phyloP scores from a whole-genome alignment of 1,284 basidiomycete species.

The Lentinula novae-zelandiae region DNA sequence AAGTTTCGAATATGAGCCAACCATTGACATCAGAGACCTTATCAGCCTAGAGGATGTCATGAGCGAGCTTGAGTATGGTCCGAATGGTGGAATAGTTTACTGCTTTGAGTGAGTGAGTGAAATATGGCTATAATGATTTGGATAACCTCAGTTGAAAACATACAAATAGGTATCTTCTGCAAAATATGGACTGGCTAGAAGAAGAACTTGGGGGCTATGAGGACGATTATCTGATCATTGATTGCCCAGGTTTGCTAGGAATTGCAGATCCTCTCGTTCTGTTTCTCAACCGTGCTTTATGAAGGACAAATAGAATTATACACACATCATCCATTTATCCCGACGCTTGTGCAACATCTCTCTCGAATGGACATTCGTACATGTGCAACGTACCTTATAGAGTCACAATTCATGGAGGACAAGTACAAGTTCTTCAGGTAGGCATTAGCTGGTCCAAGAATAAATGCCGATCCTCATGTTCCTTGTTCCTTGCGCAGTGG shows the following conservation, averaged over 20 bases:
- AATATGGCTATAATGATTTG: not conserved
- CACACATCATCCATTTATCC: conserved; percentile 96
- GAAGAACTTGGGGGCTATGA: conserved; percentile 94
- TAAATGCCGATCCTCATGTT: not conserved
- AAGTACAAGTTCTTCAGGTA: conserved; percentile 96
- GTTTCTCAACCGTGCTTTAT: not conserved
- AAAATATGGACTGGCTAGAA: conserved; percentile 99
- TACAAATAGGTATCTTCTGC: conserved; percentile 77
- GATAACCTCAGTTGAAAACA: conserved; percentile 3
- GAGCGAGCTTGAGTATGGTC: conserved; percentile 93
- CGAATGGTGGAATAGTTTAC: conserved; percentile 96
- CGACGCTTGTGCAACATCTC: conserved; percentile 77
- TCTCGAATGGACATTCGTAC: conserved; percentile 73
- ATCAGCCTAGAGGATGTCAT: conserved; percentile 95
- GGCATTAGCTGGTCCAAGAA: conserved; percentile 10
- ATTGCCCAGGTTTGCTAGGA: conserved; percentile 80
- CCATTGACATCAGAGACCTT: conserved; percentile 93
- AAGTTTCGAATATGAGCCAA: conserved; percentile 90
- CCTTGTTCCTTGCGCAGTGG: conserved; percentile 52
- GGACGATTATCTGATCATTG: conserved; percentile 96
- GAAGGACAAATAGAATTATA: conserved; percentile 97
- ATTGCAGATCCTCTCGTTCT: not conserved
- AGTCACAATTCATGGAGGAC: conserved; percentile 99
- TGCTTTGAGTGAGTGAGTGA: conserved; percentile 96
- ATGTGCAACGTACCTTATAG: conserved; percentile 88